Base-by-base conservation (phyloP, 495 filamentous ascomycete species). In the Aspergillus baeticus region DNA sequence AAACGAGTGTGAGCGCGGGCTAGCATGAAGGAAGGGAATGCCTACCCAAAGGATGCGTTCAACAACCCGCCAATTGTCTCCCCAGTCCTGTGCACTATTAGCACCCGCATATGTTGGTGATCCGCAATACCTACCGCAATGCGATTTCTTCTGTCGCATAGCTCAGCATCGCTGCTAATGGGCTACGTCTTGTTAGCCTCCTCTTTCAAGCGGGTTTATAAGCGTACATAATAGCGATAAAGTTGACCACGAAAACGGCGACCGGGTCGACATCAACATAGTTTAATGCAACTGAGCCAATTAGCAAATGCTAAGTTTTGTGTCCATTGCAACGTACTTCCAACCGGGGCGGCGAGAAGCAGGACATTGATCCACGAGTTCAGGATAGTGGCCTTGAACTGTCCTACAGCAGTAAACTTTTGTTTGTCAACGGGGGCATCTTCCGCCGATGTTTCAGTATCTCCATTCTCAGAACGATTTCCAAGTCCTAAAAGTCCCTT, bases 41-140 rank as follows among this genome's bases (percentile, higher is more conserved):
- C 77, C 63, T 83, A 90, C 88, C 89, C 92, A 67, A 96, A 96
- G 20, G 86, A 84, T 21, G 92, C 92, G 66, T 96, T 96, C 21
- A 96, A 71, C 29, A 97, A 73, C 29, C 92, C 92, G 53, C 92
- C 92, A 26, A 96, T 69, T 5, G 89, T 91, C 60, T 97, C 92
- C 39, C 92, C 90, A 15, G 74, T 79, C 0, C 72, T 75, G 36
- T 33, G 31, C 23, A 3, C 15, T 37, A 41, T 51, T 36, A 58
- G 39, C 14, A 55, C 14, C 26, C 5, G 22, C 33, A 35, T 22
- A 21, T n/a, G 21, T 13, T 11, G 14, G 3, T 18, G 20, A 8
- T 43, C 8, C 6, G 33, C 11, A 6, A 6, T 23, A 8, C 70
- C 36, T 69, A 73, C 64, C 77, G 76, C 55, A 81, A 37, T 22